Evolutionary conservation across 139 green algal species (phyloP).

Genomic region (Asterochloris erici): DNA sequence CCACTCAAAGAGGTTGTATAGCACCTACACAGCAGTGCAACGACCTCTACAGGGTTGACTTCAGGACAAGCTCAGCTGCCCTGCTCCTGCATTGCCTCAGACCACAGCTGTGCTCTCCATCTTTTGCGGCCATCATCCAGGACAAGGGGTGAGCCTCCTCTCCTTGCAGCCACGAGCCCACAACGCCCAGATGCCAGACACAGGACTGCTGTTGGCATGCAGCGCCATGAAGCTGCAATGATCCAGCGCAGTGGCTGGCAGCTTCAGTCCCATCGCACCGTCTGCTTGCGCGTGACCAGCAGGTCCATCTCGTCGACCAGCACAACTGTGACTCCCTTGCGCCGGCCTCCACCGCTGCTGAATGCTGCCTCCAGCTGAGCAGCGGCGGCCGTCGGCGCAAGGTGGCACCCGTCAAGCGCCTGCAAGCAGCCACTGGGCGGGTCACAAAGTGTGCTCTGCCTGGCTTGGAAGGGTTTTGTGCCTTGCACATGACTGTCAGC

Average conservation of each 20-base stretch:
- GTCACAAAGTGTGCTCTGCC: not conserved
- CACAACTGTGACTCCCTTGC: constrained; percentile 60
- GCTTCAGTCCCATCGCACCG: constrained; percentile 30
- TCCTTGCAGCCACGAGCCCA: not conserved
- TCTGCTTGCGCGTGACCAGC: constrained; percentile 87
- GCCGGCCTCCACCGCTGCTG: constrained; percentile 23
- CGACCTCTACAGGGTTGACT: too few species aligned
- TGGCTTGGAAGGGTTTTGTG: not conserved
- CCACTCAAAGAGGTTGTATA: constrained; percentile 99
- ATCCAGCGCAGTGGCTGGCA: too few species aligned
- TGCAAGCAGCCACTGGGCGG: constrained; percentile 19
- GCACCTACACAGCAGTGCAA: constrained; percentile 50
- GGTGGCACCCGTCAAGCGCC: constrained; percentile 71
- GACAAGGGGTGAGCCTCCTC: not conserved
- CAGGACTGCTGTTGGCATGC: too few species aligned
- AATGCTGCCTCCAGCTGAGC: constrained; percentile 72
- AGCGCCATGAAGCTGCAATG: too few species aligned
- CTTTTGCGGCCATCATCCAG: not conserved
- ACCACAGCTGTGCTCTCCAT: too few species aligned
- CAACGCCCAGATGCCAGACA: too few species aligned
- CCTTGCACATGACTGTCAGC: not conserved
- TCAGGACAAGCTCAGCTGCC: not conserved
- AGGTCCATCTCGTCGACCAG: constrained; percentile 97
- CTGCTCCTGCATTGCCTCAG: too few species aligned
- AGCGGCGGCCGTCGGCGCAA: constrained; percentile 51